Percentiles rank a stretch among this genome's conserved stretches.
Evolutionary conservation across 169 alveolate genomes (phyloP).

Genomic region (Cryptosporidium ubiquitum): DNA sequence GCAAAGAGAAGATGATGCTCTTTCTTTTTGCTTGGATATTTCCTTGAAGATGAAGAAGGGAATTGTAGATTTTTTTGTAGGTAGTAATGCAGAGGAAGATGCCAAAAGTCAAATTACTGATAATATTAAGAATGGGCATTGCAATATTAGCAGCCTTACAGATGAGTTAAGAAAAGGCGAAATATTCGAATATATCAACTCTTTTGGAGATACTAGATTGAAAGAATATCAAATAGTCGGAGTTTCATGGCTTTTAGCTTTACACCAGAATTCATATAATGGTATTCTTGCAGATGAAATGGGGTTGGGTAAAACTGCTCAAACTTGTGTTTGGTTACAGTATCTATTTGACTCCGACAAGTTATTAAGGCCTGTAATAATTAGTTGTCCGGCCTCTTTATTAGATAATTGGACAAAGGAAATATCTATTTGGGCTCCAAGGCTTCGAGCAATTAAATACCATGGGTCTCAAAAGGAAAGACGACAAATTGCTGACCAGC

Average conservation of each 20-base stretch:
- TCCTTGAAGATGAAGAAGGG: slow-evolving; percentile 63
- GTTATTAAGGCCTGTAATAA: slow-evolving; percentile 80
- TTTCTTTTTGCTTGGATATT: slow-evolving; percentile 20
- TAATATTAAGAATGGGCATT: slow-evolving; percentile 50
- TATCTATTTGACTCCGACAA: slow-evolving; percentile 75
- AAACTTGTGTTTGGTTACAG: slow-evolving; percentile 84
- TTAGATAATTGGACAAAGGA: slow-evolving; percentile 88
- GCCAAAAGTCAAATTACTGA: neutral
- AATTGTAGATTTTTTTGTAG: slow-evolving; percentile 53
- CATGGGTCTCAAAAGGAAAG: slow-evolving; percentile 85
- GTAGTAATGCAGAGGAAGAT: neutral
- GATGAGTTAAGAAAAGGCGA: slow-evolving; percentile 24
- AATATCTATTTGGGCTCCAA: slow-evolving; percentile 88
- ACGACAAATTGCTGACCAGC: slow-evolving; percentile 27
- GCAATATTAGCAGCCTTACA: slow-evolving; percentile 23
- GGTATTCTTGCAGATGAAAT: slow-evolving; percentile 92
- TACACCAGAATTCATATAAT: slow-evolving; percentile 85
- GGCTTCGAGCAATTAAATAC: slow-evolving; percentile 82
- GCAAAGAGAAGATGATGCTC: slow-evolving; percentile 40
- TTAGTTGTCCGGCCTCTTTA: slow-evolving; percentile 86
- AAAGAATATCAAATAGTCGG: slow-evolving; percentile 89
- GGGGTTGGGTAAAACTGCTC: slow-evolving; percentile 93
- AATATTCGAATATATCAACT: slow-evolving; percentile 1
- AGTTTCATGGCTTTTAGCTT: slow-evolving; percentile 86
- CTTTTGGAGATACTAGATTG: slow-evolving; percentile 65